A percentile compares a stretch with the other conserved stretches of the same genome.
These are phyloP conservation scores for Penicillium manginii DNA, from an alignment of 495 filamentous ascomycete genomes.

Conservation along the genomic window DNA sequence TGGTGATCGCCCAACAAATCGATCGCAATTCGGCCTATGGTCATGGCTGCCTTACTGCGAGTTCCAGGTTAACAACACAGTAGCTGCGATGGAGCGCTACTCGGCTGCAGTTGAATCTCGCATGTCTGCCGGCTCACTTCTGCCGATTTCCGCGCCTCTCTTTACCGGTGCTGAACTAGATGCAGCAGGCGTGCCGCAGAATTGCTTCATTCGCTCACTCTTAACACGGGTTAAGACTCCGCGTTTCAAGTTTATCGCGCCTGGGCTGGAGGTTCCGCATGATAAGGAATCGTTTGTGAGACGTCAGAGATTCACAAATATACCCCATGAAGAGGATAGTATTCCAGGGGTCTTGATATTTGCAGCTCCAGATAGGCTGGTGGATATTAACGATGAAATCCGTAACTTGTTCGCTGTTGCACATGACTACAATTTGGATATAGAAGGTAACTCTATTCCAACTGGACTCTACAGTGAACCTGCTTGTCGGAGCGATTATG, in stretches of 20 bases:
- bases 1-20: slow-evolving; percentile 1
- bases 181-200: slow-evolving; percentile 30
- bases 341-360: slow-evolving; percentile 31
- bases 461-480: slow-evolving; percentile 25
- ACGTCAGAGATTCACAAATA: slow-evolving; percentile 26
- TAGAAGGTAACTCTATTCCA: slow-evolving; percentile 20
- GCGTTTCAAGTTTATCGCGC: slow-evolving; percentile 39
- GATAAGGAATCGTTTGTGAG: slow-evolving; percentile 27
- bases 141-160: slow-evolving; percentile 17
- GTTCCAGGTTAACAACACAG: slow-evolving; percentile 21
- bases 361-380: slow-evolving; percentile 18
- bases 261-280: slow-evolving; percentile 35
- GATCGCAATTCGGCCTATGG: slow-evolving; percentile 19
- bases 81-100: slow-evolving; percentile 24
- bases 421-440: slow-evolving; percentile 8
- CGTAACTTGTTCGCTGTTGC: not conserved
- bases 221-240: slow-evolving; percentile 34
- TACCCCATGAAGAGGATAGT: slow-evolving; percentile 17
- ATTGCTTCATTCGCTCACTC: slow-evolving; percentile 36
- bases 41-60: slow-evolving; percentile 22
- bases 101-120: slow-evolving; percentile 19
- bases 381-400: slow-evolving; percentile 25
- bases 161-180: slow-evolving; percentile 30
- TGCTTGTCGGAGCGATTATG: not conserved
- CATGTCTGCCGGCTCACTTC: slow-evolving; percentile 16